phyloP scores from a whole-genome alignment of 768 basidiomycete species.

The Chalciporus pseudorubinellus region DNA sequence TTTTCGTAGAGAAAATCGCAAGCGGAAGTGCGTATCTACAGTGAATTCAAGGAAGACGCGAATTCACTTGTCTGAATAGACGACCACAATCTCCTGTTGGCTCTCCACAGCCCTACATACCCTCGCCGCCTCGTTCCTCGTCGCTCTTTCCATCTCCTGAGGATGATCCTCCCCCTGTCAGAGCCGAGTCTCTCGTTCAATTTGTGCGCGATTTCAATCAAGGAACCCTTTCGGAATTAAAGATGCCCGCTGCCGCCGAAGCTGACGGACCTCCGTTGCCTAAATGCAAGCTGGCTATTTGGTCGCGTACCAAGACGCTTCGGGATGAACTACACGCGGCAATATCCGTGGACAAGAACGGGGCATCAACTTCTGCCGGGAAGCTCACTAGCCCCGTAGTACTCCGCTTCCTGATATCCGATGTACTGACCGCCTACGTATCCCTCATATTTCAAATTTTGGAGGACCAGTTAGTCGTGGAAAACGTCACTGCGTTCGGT shows the following conservation, averaged over 20 bases:
- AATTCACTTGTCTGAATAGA: constrained; percentile 28
- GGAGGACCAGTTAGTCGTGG: constrained; percentile 46
- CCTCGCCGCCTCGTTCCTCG: constrained; percentile 35
- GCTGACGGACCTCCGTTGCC: not conserved
- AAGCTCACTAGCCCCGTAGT: constrained; percentile 32
- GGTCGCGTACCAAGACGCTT: constrained; percentile 37
- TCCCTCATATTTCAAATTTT: constrained; percentile 41
- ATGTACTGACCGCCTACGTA: constrained; percentile 67
- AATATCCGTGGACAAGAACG: not conserved
- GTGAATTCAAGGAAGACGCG: not conserved
- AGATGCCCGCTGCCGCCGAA: not conserved
- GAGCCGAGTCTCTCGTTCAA: constrained; percentile 43
- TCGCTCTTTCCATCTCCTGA: constrained; percentile 44
- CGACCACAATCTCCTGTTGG: constrained; percentile 51
- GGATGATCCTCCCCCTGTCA: constrained; percentile 38
- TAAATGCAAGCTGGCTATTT: constrained; percentile 51
- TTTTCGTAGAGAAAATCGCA: constrained; percentile 49
- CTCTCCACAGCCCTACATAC: constrained; percentile 58
- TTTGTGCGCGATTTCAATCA: constrained; percentile 62
- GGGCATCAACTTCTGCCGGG: constrained; percentile 5
- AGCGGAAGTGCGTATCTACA: constrained; percentile 48
- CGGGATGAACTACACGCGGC: constrained; percentile 10
- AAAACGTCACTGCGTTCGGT: constrained; percentile 68
- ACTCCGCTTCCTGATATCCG: constrained; percentile 59
- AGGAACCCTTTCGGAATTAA: constrained; percentile 14